Evolutionary conservation across 2,329 filamentous ascomycete genomes (phyloP).

Genomic region (Colletotrichum tropicale): DNA sequence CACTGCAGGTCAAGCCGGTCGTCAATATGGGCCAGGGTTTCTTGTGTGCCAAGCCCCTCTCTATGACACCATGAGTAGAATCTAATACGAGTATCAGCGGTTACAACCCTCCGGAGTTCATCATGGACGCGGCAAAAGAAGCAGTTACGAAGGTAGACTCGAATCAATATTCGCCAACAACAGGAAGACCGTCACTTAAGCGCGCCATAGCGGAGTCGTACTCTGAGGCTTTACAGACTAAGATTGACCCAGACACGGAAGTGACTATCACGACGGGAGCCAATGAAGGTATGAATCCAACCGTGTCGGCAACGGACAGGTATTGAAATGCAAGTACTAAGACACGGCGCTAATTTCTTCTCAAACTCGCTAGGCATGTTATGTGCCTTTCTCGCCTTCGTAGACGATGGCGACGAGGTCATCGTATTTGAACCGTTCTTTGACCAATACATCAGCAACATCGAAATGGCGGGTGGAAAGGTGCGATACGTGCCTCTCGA

Average conservation of each 20-base stretch:
- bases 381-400: constrained; percentile 96
- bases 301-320: background rate
- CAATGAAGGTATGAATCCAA: constrained; percentile 65
- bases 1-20: constrained; percentile 68
- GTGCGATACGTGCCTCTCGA: constrained; percentile 94
- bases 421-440: constrained; percentile 99
- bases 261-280: constrained; percentile 93
- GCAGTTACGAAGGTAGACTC: constrained; percentile 92
- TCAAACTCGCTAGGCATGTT: constrained; percentile 70
- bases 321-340: background rate
- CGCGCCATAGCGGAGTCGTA: constrained; percentile 94
- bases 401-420: constrained; percentile 93
- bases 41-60: constrained; percentile 45
- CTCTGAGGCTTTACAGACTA: constrained; percentile 82
- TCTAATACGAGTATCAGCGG: constrained; percentile 44
- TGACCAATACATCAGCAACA: constrained; percentile 98
- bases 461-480: constrained; percentile 95
- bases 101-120: constrained; percentile 92
- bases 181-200: constrained; percentile 87
- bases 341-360: too few species aligned
- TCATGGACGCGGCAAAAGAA: constrained; percentile 87
- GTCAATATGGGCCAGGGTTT: constrained; percentile 73
- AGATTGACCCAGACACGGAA: constrained; percentile 86
- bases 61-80: too few species aligned
- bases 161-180: constrained; percentile 98